phyloP scores from a whole-genome alignment of 2,329 filamentous ascomycete species.

The Bisporella sp. region DNA sequence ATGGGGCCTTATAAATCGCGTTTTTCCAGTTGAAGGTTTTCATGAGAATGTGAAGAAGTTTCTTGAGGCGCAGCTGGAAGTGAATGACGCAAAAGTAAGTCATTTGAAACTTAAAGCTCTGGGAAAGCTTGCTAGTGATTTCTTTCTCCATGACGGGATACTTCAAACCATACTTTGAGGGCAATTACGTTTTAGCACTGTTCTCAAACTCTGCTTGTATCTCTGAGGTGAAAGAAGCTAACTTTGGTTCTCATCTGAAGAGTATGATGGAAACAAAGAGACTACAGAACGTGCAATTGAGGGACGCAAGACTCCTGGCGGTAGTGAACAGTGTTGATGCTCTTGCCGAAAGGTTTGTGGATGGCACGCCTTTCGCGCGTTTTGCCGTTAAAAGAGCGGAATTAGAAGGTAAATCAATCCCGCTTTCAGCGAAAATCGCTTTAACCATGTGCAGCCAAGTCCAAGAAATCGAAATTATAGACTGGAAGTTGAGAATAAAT shows the following conservation, averaged over 20 bases:
- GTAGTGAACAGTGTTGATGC: constrained; percentile 41
- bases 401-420: constrained; percentile 19
- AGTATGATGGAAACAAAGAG: constrained; percentile 46
- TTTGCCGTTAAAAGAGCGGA: constrained; percentile 35
- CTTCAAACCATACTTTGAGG: too few relatives aligned
- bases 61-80: constrained; percentile 34
- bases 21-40: constrained; percentile 36
- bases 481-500: neutral
- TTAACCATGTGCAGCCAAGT: neutral
- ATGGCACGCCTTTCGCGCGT: constrained; percentile 36
- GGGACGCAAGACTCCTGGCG: constrained; percentile 37
- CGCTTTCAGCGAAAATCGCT: neutral
- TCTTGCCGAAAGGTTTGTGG: constrained; percentile 40
- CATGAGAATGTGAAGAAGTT: constrained; percentile 34
- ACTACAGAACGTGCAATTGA: constrained; percentile 38
- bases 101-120: too few relatives aligned
- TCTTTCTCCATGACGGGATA: too few relatives aligned
- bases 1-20: constrained; percentile 38
- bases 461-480: neutral
- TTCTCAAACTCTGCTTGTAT: too few relatives aligned
- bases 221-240: too few relatives aligned
- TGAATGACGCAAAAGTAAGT: constrained; percentile 34
- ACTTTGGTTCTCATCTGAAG: constrained; percentile 17
- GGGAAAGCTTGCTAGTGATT: too few relatives aligned
- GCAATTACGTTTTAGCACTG: too few relatives aligned